phyloP scores from a whole-genome alignment of 2,329 filamentous ascomycete genomes.

The Neonectria punicea region DNA sequence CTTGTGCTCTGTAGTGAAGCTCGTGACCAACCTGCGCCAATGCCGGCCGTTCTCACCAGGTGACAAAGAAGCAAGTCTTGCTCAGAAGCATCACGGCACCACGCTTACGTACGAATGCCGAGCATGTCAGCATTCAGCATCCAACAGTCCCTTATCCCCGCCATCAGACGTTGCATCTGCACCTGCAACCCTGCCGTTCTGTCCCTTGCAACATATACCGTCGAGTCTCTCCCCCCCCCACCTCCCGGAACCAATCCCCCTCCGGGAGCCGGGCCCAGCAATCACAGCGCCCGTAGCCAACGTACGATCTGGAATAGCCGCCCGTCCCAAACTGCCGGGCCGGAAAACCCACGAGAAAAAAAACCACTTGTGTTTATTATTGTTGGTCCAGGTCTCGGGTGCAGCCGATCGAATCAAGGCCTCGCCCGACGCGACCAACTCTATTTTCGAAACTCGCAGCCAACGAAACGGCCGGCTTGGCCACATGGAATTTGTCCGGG shows the following conservation, averaged over 20 bases:
- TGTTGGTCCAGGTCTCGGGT: constrained; percentile 1
- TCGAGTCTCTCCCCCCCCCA: background rate
- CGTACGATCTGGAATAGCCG: background rate
- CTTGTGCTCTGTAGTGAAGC: background rate
- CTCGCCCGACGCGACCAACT: constrained; percentile 14
- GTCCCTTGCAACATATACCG: background rate
- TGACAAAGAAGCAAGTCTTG: background rate
- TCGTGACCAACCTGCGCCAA: background rate
- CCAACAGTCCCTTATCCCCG: background rate
- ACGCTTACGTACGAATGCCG: background rate
- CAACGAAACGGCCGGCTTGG: constrained; percentile 1
- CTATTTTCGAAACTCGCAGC: constrained; percentile 14
- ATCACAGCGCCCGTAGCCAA: background rate
- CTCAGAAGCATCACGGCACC: background rate
- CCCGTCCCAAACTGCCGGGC: background rate
- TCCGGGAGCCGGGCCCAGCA: background rate
- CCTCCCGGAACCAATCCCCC: background rate
- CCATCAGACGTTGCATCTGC: constrained; percentile 2
- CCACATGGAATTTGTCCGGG: constrained; percentile 5
- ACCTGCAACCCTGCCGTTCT: background rate
- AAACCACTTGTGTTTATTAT: background rate
- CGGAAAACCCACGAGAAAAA: background rate
- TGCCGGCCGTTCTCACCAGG: background rate
- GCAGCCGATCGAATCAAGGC: constrained; percentile 7
- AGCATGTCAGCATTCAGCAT: background rate